These are phyloP conservation scores for Pichia sp. DNA, from an alignment of 1,139 yeast species.

Conservation along the genomic window DNA sequence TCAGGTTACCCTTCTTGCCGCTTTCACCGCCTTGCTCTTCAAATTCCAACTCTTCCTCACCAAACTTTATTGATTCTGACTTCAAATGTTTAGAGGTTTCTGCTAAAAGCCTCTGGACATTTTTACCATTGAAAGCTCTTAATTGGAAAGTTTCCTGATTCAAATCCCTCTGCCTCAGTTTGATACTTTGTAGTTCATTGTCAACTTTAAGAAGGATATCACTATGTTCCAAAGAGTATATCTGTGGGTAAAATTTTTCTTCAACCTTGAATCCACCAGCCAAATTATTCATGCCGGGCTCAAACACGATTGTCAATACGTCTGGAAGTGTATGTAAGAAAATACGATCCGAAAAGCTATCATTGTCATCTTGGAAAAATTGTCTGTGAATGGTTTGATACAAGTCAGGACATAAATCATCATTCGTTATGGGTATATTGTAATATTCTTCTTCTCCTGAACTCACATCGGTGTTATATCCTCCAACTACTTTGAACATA, in stretches of 20 bases:
- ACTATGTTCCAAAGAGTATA: conserved; percentile 34
- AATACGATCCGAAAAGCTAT: conserved; percentile 25
- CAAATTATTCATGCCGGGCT: conserved; percentile 34
- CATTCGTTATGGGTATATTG: conserved; percentile 32
- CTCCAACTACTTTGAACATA: conserved; percentile 23
- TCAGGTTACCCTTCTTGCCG: not conserved
- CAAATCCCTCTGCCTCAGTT: conserved; percentile 6
- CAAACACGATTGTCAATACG: conserved; percentile 37
- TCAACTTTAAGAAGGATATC: conserved; percentile 21
- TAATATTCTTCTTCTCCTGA: conserved; percentile 18
- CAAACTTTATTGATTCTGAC: conserved; percentile 14
- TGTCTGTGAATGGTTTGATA: conserved; percentile 33
- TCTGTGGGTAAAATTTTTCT: conserved; percentile 41
- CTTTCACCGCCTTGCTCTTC: not conserved
- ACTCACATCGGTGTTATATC: conserved; percentile 20
- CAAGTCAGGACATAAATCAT: conserved; percentile 27
- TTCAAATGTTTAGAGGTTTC: conserved; percentile 8
- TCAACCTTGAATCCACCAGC: conserved; percentile 36
- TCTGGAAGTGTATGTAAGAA: conserved; percentile 36
- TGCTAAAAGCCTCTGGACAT: conserved; percentile 8
- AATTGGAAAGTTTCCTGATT: conserved; percentile 26
- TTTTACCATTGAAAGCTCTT: conserved; percentile 35
- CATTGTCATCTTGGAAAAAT: conserved; percentile 32
- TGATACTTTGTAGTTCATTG: conserved; percentile 21
- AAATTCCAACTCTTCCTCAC: not conserved